Base-by-base conservation (phyloP, 352 stramenopile species). In the Globisporangium canariense region DNA sequence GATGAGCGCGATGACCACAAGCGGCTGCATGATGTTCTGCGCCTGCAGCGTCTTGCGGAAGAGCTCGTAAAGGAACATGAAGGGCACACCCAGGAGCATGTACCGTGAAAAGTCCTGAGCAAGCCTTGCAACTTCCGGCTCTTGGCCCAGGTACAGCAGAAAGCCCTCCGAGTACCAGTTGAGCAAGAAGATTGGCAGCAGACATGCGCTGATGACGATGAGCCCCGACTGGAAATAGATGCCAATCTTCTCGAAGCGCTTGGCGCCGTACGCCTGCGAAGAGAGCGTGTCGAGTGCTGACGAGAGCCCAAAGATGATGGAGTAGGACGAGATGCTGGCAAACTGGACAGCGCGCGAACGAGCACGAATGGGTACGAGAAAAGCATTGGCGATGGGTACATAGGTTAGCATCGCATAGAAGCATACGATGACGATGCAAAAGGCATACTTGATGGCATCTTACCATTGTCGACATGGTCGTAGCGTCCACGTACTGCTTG, bases 61-160 rank as follows among this genome's bases (percentile, higher is more conserved):
- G 16, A 95, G 62, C 66, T 97, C 85, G 67, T 93, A 97, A 4
- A 81, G 63, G 55, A 92, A 96, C 3, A 92, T 53, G 57, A 89
- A 92, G 8, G 87, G 85, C 56, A 85, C 50, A 14, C 85, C 80
- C 3, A 69, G 73, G 1, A 96, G 45, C 47, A 69, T 71, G 67
- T 88, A 88, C 2, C 84, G 58, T 8, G 64, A 68, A 63, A 92
- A 93, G 5, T 78, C 65, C 25, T 83, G 81, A 0, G 88, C 84
- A 32, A 85, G 57, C 13, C 58, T 43, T 6, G 88, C 67, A 30
- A 96, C 83, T 25, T 81, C 67, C 0, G 68, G 63, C 34, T 86
- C 75, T 57, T 86, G 78, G 0, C 77, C 74, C 36, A 89, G 65
- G 49, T 71, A 46, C 4, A 83, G 55, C 54, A 89, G 69, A 43